Evolutionary conservation across 2,329 filamentous ascomycete species (phyloP), one percentile per base, ranked within the genome.

Genomic region (Claviceps paspali): DNA sequence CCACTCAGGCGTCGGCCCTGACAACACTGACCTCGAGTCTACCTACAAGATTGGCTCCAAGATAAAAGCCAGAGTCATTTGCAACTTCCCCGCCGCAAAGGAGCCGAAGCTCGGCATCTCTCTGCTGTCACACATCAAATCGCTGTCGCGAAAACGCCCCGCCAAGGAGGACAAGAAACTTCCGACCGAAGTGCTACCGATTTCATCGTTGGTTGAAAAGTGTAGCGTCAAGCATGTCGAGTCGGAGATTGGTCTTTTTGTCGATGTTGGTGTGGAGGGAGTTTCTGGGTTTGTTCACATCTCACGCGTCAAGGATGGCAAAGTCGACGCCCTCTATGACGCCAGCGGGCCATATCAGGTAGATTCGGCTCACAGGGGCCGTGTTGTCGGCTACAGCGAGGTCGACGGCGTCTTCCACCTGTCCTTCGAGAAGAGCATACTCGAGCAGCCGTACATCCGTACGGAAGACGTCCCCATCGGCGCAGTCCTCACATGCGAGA

Each of bases 251-350:
- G 92, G 91, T 37, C 65, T 95, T 2, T 94, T 92, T 49, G 68
- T 86, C 6, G 73, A 82, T 46, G 60, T 86, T 28, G 78, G 77
- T 2, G 45, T 61, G 12, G 44, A 56, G 4, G 84, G 77, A 22
- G 65, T 88, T 3, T 65, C 73, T n/a, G 84, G 84, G 8, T 98
- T 95, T 51, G 86, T 92, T 17, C 91, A 98, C 56, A 92, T 98
- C 45, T 98, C 91, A 1, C 76, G 83, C 45, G 73, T 98, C 43
- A 82, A 88, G 41, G 88, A 98, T 54, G 79, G 80, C 47, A 93
- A 91, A 55, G 72, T 95, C 37, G 91, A 96, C 44, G 74, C 73
- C 1, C 65, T 98, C 5, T 82, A 83, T 11, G 75, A 84, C 44
- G 67, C 75, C 3, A 77, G 76, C 14, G 91, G 91, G 0, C 70